Base-by-base conservation (phyloP, 2,329 filamentous ascomycete genomes). In the Cytospora chrysosperma region DNA sequence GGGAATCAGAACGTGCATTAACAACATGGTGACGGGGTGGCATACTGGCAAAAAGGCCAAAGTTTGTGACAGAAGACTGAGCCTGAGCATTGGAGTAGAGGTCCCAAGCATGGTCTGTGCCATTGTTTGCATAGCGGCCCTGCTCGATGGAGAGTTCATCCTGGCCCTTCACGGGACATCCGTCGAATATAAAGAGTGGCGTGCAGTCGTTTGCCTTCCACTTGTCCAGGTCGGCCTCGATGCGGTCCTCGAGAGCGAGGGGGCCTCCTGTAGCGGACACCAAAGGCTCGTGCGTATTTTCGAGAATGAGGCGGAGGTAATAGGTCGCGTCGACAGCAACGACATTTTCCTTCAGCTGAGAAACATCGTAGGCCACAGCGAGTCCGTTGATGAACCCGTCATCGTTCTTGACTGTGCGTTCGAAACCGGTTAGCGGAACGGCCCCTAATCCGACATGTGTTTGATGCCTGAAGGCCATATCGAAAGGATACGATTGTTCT, bases 111-210 rank as follows among this genome's bases (percentile, higher is more conserved):
- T 88, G 81, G 68, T 91, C 85, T 58, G 92, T 92, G 68, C 88
- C 88, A 66, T 84, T 77, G 67, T 89, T 88, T 68, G 92, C 90
- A 32, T 82, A 81, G 56, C 84, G 84, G 28, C 85, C 86, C 53
- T 85, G 85, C 68, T 87, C 83, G 61, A 89, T 82, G 27, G 87
- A 81, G 65, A 88, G 82, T 54, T 91, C 87, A 71, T 93, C 88
- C 71, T 91, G 89, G 63, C 90, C 90, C 47, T 88, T 87, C 65
- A 93, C 84, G 47, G 92, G 87, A 71, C 97, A 85, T 40, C 95
- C 95, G 74, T 94, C 91, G 76, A 99, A 99, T 58, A 99, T 83
- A 75, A 99, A 98, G 67, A 96, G 80, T 2, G 91, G 91, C n/a
- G 81, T 86, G 59, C 96, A 88, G 24, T 85, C 85, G 70, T 88